Conservation (phyloP, 257 asterid species). For the Forsythia suspensa region DNA sequence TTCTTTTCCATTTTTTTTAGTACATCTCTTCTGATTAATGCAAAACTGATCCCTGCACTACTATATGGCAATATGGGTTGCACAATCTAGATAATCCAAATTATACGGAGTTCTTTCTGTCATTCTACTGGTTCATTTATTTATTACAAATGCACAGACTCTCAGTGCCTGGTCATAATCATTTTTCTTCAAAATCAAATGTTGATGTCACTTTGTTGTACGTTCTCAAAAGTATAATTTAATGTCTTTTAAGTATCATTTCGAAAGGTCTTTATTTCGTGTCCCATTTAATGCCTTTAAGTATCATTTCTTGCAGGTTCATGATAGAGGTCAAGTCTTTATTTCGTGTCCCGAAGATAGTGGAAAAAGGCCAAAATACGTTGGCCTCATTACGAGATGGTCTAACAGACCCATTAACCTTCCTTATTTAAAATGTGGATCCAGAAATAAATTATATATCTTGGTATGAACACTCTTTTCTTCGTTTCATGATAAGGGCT, state of each 20-base stretch:
- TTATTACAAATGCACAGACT: not conserved
- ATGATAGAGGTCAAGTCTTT: slow-evolving; percentile 94
- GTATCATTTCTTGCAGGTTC: slow-evolving; percentile 61
- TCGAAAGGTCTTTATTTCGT: not conserved
- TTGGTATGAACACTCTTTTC: slow-evolving; percentile 51
- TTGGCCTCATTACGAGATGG: slow-evolving; percentile 75
- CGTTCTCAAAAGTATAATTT: too few relatives aligned
- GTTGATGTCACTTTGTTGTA: not conserved
- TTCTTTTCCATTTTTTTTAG: slow-evolving; percentile 2
- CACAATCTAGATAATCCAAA: too few relatives aligned
- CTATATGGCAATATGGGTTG: not conserved
- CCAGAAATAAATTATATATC: slow-evolving; percentile 48
- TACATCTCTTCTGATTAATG: not conserved
- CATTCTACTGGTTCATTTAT: not conserved
- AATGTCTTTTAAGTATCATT: not conserved
- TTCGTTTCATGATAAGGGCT: slow-evolving; percentile 2
- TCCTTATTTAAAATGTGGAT: slow-evolving; percentile 56
- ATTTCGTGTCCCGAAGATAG: slow-evolving; percentile 66
- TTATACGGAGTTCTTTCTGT: not conserved
- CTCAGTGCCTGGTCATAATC: not conserved
- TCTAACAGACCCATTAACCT: slow-evolving; percentile 63
- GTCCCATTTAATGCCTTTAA: slow-evolving; percentile 5
- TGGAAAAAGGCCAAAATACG: slow-evolving; percentile 55
- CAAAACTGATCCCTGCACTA: not conserved
- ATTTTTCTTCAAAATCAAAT: not conserved